A percentile compares a stretch with the other conserved stretches of the same genome.
These are phyloP conservation scores for Eutreptiella sp. DNA, from an alignment of 208 protist genomes.

Conservation along the genomic window DNA sequence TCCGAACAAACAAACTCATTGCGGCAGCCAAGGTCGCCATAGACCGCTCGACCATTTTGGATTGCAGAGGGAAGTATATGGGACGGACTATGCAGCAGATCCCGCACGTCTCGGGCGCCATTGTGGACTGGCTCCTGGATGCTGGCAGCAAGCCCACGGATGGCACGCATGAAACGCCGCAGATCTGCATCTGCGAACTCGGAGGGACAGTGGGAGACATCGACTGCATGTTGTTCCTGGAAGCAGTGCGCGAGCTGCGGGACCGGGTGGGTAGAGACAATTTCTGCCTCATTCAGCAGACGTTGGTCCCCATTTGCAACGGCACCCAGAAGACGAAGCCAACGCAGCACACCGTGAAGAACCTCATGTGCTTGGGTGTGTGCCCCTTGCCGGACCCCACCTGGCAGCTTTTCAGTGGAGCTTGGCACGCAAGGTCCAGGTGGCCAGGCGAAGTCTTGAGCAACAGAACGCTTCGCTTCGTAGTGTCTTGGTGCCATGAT, in stretches of 20 bases:
- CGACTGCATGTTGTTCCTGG: conserved; percentile 96
- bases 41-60: too few species aligned
- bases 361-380: conserved; percentile 88
- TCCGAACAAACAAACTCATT: too few species aligned
- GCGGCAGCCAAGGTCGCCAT: too few species aligned
- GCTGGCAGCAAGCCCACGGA: conserved; percentile 77
- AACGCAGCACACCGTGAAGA: conserved; percentile 92
- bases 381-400: too few species aligned
- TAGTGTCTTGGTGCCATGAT: too few species aligned
- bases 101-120: conserved; percentile 83
- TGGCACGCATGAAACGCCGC: conserved; percentile 54
- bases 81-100: conserved; percentile 98
- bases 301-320: conserved; percentile 74
- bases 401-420: too few species aligned
- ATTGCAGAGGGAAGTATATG: conserved; percentile 93
- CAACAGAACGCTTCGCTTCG: too few species aligned
- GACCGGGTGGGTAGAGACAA: conserved; percentile 64
- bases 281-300: conserved; percentile 77
- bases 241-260: conserved; percentile 87
- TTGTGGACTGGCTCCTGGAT: conserved; percentile 69
- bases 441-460: too few species aligned
- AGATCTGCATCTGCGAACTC: conserved; percentile 96
- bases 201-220: conserved; percentile 97
- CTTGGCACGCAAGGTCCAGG: too few species aligned
- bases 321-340: conserved; percentile 99